Conservation (phyloP, 305 asterid species). For the Solanum aculeatissimum region DNA sequence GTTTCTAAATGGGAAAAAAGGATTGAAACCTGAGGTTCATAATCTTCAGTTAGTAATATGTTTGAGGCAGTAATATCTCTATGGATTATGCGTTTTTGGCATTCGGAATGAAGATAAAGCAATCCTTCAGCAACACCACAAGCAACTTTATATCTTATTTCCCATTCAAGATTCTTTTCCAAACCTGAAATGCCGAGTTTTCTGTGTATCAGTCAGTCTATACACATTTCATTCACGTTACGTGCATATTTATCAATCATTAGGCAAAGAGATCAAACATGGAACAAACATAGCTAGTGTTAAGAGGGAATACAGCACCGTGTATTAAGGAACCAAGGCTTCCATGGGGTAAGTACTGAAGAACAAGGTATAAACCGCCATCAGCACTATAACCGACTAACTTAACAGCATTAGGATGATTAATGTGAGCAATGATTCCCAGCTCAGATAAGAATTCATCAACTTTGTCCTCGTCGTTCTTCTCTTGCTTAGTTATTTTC, state of each 20-base stretch:
- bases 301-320: slow-evolving; percentile 25
- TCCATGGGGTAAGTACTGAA: slow-evolving; percentile 66
- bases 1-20: background rate
- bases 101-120: slow-evolving; percentile 67
- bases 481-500: slow-evolving; percentile 49
- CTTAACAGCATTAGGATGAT: slow-evolving; percentile 81
- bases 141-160: slow-evolving; percentile 52
- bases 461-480: slow-evolving; percentile 66
- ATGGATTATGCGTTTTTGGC: slow-evolving; percentile 84
- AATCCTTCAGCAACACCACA: slow-evolving; percentile 81
- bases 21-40: slow-evolving; percentile 67
- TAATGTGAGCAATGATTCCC: slow-evolving; percentile 89
- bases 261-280: background rate
- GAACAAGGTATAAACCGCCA: slow-evolving; percentile 75
- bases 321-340: slow-evolving; percentile 66
- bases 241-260: background rate
- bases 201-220: background rate
- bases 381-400: slow-evolving; percentile 79
- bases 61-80: slow-evolving; percentile 97
- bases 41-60: slow-evolving; percentile 69
- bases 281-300: background rate
- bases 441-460: slow-evolving; percentile 86
- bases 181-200: slow-evolving; percentile 24
- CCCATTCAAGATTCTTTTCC: slow-evolving; percentile 47
- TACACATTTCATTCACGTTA: background rate